Conservation (phyloP, 2,329 filamentous ascomycete genomes). For the Phialophora macrospora region DNA sequence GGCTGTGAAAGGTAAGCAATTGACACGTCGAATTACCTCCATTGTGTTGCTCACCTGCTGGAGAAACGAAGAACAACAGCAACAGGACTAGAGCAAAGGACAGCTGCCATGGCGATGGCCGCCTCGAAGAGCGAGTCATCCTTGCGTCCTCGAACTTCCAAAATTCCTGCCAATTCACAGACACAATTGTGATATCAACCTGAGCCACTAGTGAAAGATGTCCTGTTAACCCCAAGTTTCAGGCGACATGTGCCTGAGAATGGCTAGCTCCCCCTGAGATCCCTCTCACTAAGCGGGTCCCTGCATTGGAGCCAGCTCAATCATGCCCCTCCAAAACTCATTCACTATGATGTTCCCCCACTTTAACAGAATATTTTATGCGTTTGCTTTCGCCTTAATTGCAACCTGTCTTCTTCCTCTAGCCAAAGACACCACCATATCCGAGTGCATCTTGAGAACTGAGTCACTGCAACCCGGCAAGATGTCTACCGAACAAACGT, state of each 20-base stretch:
- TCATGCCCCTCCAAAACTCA: conserved; percentile 13
- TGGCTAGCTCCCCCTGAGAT: conserved; percentile 16
- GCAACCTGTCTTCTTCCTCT: conserved; percentile 33
- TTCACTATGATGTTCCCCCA: conserved; percentile 19
- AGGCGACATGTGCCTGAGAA: conserved; percentile 14
- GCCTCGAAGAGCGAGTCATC: conserved; percentile 37
- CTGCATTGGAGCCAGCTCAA: conserved; percentile 21
- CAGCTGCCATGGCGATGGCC: conserved; percentile 50
- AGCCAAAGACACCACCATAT: conserved; percentile 31
- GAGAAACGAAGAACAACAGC: conserved; percentile 64
- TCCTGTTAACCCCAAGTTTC: conserved; percentile 16
- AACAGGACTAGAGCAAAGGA: conserved; percentile 63
- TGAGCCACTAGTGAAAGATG: conserved; percentile 20
- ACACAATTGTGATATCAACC: conserved; percentile 1
- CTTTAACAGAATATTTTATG: conserved; percentile 31
- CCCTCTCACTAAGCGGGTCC: conserved; percentile 23
- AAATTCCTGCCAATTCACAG: neutral
- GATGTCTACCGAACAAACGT: conserved; percentile 89
- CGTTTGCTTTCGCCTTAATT: conserved; percentile 38
- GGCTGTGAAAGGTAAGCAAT: conserved; percentile 55
- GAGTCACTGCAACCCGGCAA: conserved; percentile 44
- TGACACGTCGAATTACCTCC: neutral
- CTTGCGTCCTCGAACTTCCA: neutral
- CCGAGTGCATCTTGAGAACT: conserved; percentile 35
- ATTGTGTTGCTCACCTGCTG: conserved; percentile 63